Percentiles rank a stretch among this genome's conserved stretches.
These are phyloP conservation scores for Lycium barbarum DNA, from an alignment of 257 asterid species.

Conservation along the genomic window DNA sequence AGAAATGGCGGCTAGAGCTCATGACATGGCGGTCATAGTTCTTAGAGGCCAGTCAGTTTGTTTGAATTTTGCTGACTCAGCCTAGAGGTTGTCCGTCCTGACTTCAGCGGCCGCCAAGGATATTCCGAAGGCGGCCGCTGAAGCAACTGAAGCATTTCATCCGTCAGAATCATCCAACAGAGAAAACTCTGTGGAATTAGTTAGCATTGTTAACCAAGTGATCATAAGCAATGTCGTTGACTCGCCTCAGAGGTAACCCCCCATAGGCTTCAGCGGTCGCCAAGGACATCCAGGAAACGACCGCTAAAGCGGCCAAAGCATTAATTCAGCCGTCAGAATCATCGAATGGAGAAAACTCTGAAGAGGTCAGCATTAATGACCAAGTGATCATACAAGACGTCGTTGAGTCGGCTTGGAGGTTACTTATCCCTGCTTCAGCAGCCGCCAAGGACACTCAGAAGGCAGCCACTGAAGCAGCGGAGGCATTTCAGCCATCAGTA, in stretches of 20 bases:
- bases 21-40: conserved; percentile 73
- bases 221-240: no score
- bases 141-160: conserved; percentile 7
- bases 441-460: conserved; percentile 45
- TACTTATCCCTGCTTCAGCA: conserved; percentile 53
- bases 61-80: conserved; percentile 36
- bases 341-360: neutral
- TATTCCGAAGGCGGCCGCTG: neutral
- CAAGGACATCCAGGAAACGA: conserved; percentile 38
- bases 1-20: conserved; percentile 22
- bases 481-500: conserved; percentile 44
- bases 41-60: conserved; percentile 55
- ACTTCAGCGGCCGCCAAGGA: neutral
- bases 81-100: conserved; percentile 53
- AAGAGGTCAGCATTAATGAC: neutral
- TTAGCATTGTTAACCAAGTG: neutral
- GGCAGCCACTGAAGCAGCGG: conserved; percentile 56
- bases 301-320: conserved; percentile 31
- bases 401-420: conserved; percentile 36
- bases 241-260: no score
- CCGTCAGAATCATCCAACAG: neutral
- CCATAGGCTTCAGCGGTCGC: no score
- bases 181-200: neutral
- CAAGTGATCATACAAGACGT: neutral
- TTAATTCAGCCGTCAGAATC: conserved; percentile 19